A percentile compares a stretch with the other conserved stretches of the same genome.
These are phyloP conservation scores for Ascochyta fabae DNA, from an alignment of 2,329 filamentous ascomycete genomes.

Conservation along the genomic window DNA sequence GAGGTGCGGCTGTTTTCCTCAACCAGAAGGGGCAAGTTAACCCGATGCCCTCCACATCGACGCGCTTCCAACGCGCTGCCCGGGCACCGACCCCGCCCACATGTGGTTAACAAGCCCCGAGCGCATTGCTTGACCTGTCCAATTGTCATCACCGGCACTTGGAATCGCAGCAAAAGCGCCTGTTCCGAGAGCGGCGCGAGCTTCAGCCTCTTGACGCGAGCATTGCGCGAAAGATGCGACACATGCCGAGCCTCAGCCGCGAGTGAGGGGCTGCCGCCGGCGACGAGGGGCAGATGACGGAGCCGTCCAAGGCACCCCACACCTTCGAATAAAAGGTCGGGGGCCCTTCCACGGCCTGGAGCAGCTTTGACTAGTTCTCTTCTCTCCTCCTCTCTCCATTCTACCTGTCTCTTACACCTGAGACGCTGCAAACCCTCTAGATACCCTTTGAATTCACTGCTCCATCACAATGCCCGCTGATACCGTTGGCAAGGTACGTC, in stretches of 20 bases:
- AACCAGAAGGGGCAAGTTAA: conserved; percentile 27
- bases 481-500: conserved; percentile 19
- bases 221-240: conserved; percentile 24
- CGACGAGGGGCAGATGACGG: conserved; percentile 37
- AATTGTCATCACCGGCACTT: conserved; percentile 18
- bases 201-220: conserved; percentile 37
- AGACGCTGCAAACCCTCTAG: conserved; percentile 8
- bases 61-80: conserved; percentile 11
- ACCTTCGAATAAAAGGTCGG: conserved; percentile 30
- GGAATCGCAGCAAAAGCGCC: conserved; percentile 5
- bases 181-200: conserved; percentile 25
- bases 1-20: conserved; percentile 12
- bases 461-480: conserved; percentile 16
- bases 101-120: conserved; percentile 31
- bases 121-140: conserved; percentile 5
- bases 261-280: conserved; percentile 27
- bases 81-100: conserved; percentile 17
- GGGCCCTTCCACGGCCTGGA: conserved; percentile 28
- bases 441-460: conserved; percentile 23
- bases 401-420: conserved; percentile 12
- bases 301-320: conserved; percentile 27
- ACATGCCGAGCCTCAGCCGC: conserved; percentile 28
- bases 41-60: conserved; percentile 19
- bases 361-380: conserved; percentile 15
- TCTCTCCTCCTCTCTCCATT: conserved; percentile 17